A percentile compares a stretch with the other conserved stretches of the same genome.
phyloP scores from a whole-genome alignment of 2,329 filamentous ascomycete genomes.

The Colletotrichum sidae region DNA sequence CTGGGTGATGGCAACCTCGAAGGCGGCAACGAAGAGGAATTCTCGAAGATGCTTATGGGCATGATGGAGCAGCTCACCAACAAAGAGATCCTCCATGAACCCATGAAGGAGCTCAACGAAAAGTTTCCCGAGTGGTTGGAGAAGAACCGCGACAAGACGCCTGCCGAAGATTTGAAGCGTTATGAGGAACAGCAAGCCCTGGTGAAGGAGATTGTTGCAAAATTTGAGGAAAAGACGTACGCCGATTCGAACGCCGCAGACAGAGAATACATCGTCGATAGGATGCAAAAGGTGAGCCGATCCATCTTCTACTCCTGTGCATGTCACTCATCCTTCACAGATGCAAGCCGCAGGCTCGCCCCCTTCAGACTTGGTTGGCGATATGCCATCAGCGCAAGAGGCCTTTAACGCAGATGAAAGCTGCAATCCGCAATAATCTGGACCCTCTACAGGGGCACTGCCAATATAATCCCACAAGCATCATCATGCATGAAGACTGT shows the following conservation, averaged over 20 bases:
- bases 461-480: constrained; percentile 42
- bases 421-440: constrained; percentile 69
- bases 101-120: constrained; percentile 95
- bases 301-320: constrained; percentile 31
- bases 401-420: constrained; percentile 71
- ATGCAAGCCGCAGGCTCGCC: constrained; percentile 97
- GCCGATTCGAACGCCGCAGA: constrained; percentile 84
- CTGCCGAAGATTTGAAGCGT: constrained; percentile 78
- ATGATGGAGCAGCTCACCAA: constrained; percentile 99
- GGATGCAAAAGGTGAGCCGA: constrained; percentile 89
- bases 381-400: constrained; percentile 87
- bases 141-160: constrained; percentile 75
- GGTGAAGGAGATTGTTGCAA: constrained; percentile 86
- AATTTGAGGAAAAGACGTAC: constrained; percentile 87
- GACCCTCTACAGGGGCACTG: constrained; percentile 34
- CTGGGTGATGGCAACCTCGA: constrained; percentile 75
- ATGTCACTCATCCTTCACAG: constrained; percentile 58
- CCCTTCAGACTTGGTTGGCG: constrained; percentile 89
- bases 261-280: constrained; percentile 93
- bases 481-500: constrained; percentile 1
- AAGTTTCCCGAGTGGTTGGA: constrained; percentile 93
- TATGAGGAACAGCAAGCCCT: constrained; percentile 85
- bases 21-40: constrained; percentile 80
- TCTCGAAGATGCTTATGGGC: constrained; percentile 93
- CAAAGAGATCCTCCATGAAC: constrained; percentile 97